Evolutionary conservation across 352 stramenopile species (phyloP).

Genomic region (Pythium brachiatum): DNA sequence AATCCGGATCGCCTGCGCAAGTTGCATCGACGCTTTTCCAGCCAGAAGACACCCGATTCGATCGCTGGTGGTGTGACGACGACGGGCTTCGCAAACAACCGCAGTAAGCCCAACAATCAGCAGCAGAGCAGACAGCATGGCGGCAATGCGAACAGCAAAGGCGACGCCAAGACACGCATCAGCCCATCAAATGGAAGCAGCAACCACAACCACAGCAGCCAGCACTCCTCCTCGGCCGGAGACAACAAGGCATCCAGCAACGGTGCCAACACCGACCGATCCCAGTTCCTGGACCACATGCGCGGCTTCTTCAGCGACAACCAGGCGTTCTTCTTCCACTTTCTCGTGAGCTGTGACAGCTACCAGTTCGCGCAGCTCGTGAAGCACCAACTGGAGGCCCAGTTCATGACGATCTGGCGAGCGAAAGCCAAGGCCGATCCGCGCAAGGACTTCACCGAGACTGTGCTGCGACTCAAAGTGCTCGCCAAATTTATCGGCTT

Average conservation of each 20-base stretch:
- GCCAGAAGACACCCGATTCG: constrained; percentile 23
- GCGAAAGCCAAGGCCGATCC: constrained; percentile 27
- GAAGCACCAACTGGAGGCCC: constrained; percentile 45
- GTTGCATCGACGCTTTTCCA: constrained; percentile 67
- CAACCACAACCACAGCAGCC: background rate
- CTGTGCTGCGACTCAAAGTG: constrained; percentile 55
- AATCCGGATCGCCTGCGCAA: constrained; percentile 68
- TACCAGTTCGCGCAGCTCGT: constrained; percentile 64
- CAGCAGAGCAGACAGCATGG: background rate
- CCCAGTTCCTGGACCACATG: constrained; percentile 29
- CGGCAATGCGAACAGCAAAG: background rate
- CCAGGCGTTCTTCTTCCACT: constrained; percentile 77
- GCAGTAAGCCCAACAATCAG: constrained; percentile 1
- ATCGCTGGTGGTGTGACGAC: background rate
- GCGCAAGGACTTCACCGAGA: constrained; percentile 60
- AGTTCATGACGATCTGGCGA: constrained; percentile 40
- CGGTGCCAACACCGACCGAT: background rate
- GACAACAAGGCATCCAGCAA: background rate
- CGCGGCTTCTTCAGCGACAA: constrained; percentile 54
- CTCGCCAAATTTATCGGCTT: constrained; percentile 71
- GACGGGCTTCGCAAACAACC: constrained; percentile 1
- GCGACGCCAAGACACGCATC: background rate
- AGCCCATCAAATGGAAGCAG: background rate
- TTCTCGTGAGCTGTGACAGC: constrained; percentile 60
- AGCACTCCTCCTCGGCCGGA: background rate